Conservation (phyloP, 2,329 filamentous ascomycete genomes). For the Talaromyces marneffei region DNA sequence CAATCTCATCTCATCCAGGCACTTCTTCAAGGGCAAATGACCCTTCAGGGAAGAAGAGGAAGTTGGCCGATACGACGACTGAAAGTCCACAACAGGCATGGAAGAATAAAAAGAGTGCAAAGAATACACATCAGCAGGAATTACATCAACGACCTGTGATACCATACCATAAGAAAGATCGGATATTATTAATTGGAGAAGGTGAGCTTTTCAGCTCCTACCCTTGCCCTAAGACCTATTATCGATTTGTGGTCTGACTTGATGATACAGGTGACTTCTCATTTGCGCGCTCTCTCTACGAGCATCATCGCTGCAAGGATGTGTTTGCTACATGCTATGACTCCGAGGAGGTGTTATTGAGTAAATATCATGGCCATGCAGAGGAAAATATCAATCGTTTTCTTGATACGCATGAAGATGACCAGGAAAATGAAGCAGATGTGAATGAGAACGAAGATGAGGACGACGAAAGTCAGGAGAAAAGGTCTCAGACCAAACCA, state of each 20-base stretch:
- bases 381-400: conserved; percentile 51
- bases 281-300: conserved; percentile 41
- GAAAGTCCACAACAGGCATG: background rate
- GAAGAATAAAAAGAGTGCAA: background rate
- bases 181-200: conserved; percentile 42
- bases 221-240: background rate
- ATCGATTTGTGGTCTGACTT: background rate
- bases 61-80: background rate
- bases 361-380: conserved; percentile 67
- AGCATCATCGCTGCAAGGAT: conserved; percentile 36
- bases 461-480: background rate
- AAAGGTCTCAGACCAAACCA: conserved; percentile 14
- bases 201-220: conserved; percentile 25
- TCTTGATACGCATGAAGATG: conserved; percentile 13
- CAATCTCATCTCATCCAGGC: conserved; percentile 1
- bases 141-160: conserved; percentile 26
- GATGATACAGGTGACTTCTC: conserved; percentile 41
- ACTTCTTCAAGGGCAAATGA: background rate
- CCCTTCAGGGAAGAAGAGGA: conserved; percentile 4
- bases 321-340: conserved; percentile 44
- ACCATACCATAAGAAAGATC: conserved; percentile 38
- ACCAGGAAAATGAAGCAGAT: conserved; percentile 11
- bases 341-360: conserved; percentile 45
- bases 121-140: conserved; percentile 13
- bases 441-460: conserved; percentile 10